Evolutionary conservation across 2,329 filamentous ascomycete genomes (phyloP).

Genomic region (Aciculosporium take): DNA sequence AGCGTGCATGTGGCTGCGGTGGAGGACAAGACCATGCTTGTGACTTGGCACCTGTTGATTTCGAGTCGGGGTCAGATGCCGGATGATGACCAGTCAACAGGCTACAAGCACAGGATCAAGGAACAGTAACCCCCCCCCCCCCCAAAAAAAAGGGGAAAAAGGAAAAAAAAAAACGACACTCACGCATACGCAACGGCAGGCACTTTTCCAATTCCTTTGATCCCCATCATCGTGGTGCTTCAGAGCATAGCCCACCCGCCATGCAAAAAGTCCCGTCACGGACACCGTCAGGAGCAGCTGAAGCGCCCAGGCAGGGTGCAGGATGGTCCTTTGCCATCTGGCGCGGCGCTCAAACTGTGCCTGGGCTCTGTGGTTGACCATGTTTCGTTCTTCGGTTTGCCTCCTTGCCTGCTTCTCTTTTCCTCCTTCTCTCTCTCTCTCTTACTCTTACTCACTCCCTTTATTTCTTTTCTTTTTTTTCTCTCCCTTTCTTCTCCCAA

Average conservation of each 20-base stretch:
- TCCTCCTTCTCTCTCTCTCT: too few species aligned
- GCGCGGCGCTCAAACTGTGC: conserved; percentile 38
- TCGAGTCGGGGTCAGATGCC: background rate
- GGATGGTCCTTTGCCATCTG: conserved; percentile 32
- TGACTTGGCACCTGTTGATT: conserved; percentile 34
- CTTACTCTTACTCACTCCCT: too few species aligned
- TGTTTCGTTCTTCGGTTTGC: too few species aligned
- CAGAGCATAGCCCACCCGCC: conserved; percentile 34
- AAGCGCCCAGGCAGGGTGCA: conserved; percentile 35
- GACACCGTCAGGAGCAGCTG: conserved; percentile 32
- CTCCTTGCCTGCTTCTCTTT: background rate
- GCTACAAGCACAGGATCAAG: too few species aligned
- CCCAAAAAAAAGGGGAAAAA: too few species aligned
- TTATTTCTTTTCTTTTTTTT: too few species aligned
- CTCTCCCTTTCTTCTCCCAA: too few species aligned
- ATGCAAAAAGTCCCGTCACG: conserved; percentile 38
- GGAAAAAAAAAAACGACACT: conserved; percentile 2
- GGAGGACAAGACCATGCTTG: conserved; percentile 35
- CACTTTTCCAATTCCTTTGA: conserved; percentile 21
- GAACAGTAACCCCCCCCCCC: too few species aligned
- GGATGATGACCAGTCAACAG: too few species aligned
- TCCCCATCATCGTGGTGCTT: conserved; percentile 27
- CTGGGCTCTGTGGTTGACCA: conserved; percentile 33
- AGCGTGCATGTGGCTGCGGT: conserved; percentile 31
- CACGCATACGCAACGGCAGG: conserved; percentile 37